Conservation (phyloP, 192 early-diverging fungal species). For the Entophlyctis luteolus region DNA sequence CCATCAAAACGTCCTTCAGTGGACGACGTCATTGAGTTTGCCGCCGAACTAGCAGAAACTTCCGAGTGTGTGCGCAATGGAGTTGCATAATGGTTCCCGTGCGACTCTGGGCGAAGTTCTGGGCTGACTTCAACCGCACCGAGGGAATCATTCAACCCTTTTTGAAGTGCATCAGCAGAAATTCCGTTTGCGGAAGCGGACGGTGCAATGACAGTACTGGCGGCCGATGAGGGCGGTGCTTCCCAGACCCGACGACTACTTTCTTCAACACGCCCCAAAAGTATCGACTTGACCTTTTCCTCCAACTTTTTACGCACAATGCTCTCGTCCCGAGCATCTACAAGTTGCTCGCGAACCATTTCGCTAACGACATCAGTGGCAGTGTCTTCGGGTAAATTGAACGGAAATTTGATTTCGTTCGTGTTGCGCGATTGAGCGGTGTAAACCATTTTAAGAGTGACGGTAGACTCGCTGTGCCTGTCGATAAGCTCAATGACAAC, state of each 20-base stretch:
- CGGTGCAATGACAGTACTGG: too few relatives aligned
- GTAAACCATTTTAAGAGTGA: conserved; percentile 45
- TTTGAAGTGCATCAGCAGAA: too few relatives aligned
- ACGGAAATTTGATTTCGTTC: conserved; percentile 69
- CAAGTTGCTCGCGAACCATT: conserved; percentile 45
- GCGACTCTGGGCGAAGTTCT: too few relatives aligned
- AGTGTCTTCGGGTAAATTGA: conserved; percentile 63
- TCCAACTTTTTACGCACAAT: conserved; percentile 33
- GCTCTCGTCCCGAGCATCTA: conserved; percentile 36
- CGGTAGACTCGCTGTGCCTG: conserved; percentile 16
- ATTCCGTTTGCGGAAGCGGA: too few relatives aligned
- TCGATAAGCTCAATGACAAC: conserved; percentile 35
- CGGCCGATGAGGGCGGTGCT: too few relatives aligned
- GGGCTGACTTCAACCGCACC: too few relatives aligned
- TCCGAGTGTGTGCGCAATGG: too few relatives aligned
- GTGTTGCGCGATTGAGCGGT: neutral
- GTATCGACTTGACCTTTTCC: conserved; percentile 25
- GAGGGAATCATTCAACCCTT: too few relatives aligned
- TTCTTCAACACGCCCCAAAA: conserved; percentile 12
- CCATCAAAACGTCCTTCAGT: too few relatives aligned
- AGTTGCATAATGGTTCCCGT: too few relatives aligned
- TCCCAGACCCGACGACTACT: neutral
- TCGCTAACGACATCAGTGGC: conserved; percentile 66
- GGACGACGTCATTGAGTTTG: too few relatives aligned
- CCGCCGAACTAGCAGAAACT: too few relatives aligned